Conservation (phyloP, 495 filamentous ascomycete genomes). For the Aspergillus indologenus region DNA sequence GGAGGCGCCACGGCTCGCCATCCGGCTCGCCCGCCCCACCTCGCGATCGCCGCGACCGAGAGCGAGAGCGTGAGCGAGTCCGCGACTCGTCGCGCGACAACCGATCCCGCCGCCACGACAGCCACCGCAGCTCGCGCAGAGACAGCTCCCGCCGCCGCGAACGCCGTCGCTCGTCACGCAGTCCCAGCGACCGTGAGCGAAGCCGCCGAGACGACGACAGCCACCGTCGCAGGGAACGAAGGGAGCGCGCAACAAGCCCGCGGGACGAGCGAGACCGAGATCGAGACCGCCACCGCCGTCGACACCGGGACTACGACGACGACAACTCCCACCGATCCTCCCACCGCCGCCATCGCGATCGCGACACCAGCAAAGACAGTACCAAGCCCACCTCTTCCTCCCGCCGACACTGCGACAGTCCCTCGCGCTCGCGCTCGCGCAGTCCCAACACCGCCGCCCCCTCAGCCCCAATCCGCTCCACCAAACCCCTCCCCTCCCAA, state of each 20-base stretch:
- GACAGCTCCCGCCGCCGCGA: conserved; percentile 26
- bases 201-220: conserved; percentile 25
- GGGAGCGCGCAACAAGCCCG: conserved; percentile 24
- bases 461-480: conserved; percentile 34
- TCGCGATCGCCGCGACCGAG: conserved; percentile 28
- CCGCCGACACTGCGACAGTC: conserved; percentile 28
- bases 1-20: conserved; percentile 21
- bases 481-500: conserved; percentile 67
- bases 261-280: conserved; percentile 23
- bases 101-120: conserved; percentile 32
- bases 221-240: conserved; percentile 26
- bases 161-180: conserved; percentile 31
- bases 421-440: conserved; percentile 34
- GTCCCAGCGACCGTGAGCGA: conserved; percentile 21
- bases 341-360: conserved; percentile 30
- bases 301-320: conserved; percentile 23
- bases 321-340: conserved; percentile 30
- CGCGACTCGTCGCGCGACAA: conserved; percentile 22
- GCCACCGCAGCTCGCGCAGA: conserved; percentile 31
- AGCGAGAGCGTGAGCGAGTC: too few relatives aligned
- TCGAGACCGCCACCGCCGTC: not conserved
- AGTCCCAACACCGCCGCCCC: too few relatives aligned
- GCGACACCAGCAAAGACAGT: conserved; percentile 14
- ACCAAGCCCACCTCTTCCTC: conserved; percentile 24
- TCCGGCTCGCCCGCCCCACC: conserved; percentile 22